These are phyloP conservation scores for Colletotrichum caudatum DNA, from an alignment of 2,329 filamentous ascomycete species.

Conservation along the genomic window DNA sequence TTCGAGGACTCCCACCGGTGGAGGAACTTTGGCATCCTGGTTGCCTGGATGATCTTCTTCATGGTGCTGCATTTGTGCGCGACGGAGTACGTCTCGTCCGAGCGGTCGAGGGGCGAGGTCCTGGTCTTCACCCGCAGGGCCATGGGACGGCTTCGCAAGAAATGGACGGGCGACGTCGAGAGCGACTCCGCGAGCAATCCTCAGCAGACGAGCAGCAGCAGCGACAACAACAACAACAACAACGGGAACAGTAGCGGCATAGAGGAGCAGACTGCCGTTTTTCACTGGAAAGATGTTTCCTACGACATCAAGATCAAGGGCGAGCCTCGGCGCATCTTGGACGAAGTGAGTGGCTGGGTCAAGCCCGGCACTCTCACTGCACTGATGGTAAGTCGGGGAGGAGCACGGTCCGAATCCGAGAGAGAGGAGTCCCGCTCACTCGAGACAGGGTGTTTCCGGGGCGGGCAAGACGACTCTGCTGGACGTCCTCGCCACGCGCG, in stretches of 20 bases:
- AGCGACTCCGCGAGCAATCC: neutral
- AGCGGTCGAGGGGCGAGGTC: slow-evolving; percentile 71
- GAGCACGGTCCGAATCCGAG: too few relatives aligned
- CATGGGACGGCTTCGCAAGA: slow-evolving; percentile 55
- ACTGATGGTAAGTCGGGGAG: slow-evolving; percentile 69
- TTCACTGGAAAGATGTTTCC: slow-evolving; percentile 76
- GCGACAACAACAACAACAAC: too few relatives aligned
- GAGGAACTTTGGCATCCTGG: slow-evolving; percentile 69
- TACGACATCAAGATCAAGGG: slow-evolving; percentile 77
- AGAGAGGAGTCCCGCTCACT: neutral
- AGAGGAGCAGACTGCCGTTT: slow-evolving; percentile 68
- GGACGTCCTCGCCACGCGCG: slow-evolving; percentile 70
- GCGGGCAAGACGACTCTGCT: slow-evolving; percentile 66
- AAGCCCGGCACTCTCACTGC: slow-evolving; percentile 76
- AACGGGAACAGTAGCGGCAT: slow-evolving; percentile 40
- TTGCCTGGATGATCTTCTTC: slow-evolving; percentile 61
- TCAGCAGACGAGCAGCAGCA: slow-evolving; percentile 53
- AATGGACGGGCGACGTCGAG: slow-evolving; percentile 57
- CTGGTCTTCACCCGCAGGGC: slow-evolving; percentile 67
- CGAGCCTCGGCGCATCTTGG: slow-evolving; percentile 70
- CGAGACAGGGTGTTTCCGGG: slow-evolving; percentile 32
- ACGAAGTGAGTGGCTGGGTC: slow-evolving; percentile 77
- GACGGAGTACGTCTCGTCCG: slow-evolving; percentile 59
- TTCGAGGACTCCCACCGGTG: slow-evolving; percentile 64
- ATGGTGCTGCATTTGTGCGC: slow-evolving; percentile 61